A percentile compares a stretch with the other conserved stretches of the same genome.
phyloP scores from a whole-genome alignment of 495 filamentous ascomycete species.

The Mycothermus thermophilus region DNA sequence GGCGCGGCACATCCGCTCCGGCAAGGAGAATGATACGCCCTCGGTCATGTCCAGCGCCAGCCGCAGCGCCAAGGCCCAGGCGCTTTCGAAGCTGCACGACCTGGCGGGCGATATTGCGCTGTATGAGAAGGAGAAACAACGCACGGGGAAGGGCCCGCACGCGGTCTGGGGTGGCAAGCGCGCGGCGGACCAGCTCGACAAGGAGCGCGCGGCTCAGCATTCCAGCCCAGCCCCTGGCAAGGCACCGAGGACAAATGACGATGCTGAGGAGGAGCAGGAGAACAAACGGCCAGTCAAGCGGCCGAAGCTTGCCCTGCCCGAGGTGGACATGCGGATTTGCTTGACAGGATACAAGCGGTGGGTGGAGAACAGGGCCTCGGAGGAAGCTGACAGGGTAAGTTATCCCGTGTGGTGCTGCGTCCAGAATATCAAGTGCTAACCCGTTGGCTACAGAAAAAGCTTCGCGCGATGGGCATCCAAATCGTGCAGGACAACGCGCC shows the following conservation, averaged over 20 bases:
- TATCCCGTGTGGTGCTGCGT: neutral
- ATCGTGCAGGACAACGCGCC: constrained; percentile 58
- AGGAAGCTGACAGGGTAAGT: constrained; percentile 68
- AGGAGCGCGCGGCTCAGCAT: constrained; percentile 23
- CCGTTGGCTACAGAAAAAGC: constrained; percentile 50
- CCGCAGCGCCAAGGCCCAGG: constrained; percentile 75
- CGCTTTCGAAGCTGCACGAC: constrained; percentile 58
- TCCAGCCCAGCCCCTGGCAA: constrained; percentile 18
- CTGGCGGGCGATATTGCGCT: constrained; percentile 70
- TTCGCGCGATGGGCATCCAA: constrained; percentile 72
- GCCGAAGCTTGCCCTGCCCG: constrained; percentile 42
- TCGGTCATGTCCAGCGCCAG: constrained; percentile 50
- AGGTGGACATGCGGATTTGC: constrained; percentile 55
- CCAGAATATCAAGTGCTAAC: too few relatives aligned
- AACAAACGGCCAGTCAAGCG: constrained; percentile 39
- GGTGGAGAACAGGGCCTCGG: constrained; percentile 49
- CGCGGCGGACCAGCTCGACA: constrained; percentile 42
- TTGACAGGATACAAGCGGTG: constrained; percentile 71
- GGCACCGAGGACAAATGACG: constrained; percentile 36
- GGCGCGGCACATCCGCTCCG: constrained; percentile 28
- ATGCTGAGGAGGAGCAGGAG: constrained; percentile 36
- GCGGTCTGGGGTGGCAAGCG: constrained; percentile 60
- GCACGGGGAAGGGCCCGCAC: constrained; percentile 53
- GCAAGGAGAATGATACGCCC: constrained; percentile 81
- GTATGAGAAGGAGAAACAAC: constrained; percentile 89